A percentile compares a stretch with the other conserved stretches of the same genome.
Conservation (phyloP, 2,329 filamentous ascomycete genomes). For the Hortaea werneckii region DNA sequence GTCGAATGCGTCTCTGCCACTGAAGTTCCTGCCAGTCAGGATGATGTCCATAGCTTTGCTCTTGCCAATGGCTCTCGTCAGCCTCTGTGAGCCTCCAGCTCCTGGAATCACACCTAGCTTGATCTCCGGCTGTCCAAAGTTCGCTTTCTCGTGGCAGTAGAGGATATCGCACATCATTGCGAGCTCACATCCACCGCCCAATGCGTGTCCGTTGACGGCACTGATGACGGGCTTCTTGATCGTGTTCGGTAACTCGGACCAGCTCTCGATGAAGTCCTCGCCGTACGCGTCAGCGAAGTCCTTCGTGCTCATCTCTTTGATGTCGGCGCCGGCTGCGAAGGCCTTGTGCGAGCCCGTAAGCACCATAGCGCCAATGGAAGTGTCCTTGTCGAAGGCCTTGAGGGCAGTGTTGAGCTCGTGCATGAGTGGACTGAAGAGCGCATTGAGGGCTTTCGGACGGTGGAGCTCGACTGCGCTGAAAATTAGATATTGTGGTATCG, state of each 20-base stretch:
- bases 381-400: slow-evolving; percentile 56
- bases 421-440: slow-evolving; percentile 83
- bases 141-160: slow-evolving; percentile 76
- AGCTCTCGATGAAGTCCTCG: slow-evolving; percentile 85
- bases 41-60: slow-evolving; percentile 85
- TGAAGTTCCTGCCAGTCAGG: slow-evolving; percentile 75
- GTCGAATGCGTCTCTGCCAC: slow-evolving; percentile 69
- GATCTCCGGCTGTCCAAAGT: slow-evolving; percentile 95
- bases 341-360: slow-evolving; percentile 83
- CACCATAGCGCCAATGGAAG: slow-evolving; percentile 64
- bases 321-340: slow-evolving; percentile 93
- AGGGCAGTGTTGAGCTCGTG: slow-evolving; percentile 77
- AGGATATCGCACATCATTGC: slow-evolving; percentile 96
- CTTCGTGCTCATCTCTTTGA: slow-evolving; percentile 95
- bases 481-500: neutral
- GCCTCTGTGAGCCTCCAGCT: slow-evolving; percentile 78
- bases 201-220: slow-evolving; percentile 86
- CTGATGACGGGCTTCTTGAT: slow-evolving; percentile 92
- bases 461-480: slow-evolving; percentile 68
- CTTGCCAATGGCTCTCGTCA: slow-evolving; percentile 62
- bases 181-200: slow-evolving; percentile 91
- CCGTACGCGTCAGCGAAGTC: slow-evolving; percentile 83
- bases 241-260: slow-evolving; percentile 73
- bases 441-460: slow-evolving; percentile 91
- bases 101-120: slow-evolving; percentile 89